Base-by-base conservation (phyloP, 106 monocot species). In the Vanilla planifolia region DNA sequence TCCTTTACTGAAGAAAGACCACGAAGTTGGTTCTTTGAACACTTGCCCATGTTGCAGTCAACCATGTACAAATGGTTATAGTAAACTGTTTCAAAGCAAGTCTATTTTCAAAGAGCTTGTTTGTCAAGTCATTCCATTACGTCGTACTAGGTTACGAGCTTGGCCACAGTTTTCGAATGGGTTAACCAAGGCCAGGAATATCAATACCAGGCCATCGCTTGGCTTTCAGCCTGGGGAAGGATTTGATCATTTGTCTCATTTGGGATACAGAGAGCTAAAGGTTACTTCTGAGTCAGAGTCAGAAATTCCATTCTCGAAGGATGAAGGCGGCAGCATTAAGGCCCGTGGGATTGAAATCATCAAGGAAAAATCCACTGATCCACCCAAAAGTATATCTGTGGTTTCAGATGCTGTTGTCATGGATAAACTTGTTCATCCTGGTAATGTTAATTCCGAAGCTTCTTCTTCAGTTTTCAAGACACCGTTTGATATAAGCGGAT, bases 21-120 rank as follows among this genome's bases (percentile, higher is more conserved):
- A 25, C 52, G 28, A 30, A 16, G 26, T 55, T 52, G 44, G n/a
- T 43, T 53, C 55, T 48, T 28, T 51, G 41, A 43, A 55, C 6
- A 9, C 45, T 32, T 84, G 89, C 41, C 81, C 80, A 27, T 89
- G 89, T 56, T 89, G 84, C 63, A 59, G 60, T 32, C 59, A 34
- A 33, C 65, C 44, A 42, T 74, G 74, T 56, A 35, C 61, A 48
- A 51, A 66, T 44, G 60, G 44, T 6, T 40, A 51, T n/a, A 55
- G 59, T 13, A n/a, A n/a, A n/a, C 32, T 75, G 27, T 59, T 75
- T 52, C 52, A 72, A 17, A 52, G 46, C 4, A 82, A 73, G 56
- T 15, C 41, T 6, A 39, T 44, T 39, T 65, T 27, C 41, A 41
- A 60, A 57, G 57, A 71, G 8, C 10, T 60, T 60, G 15, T 46